Percentiles rank a stretch among this genome's conserved stretches.
These are phyloP conservation scores for Aspergillus hortae DNA, from an alignment of 2,329 filamentous ascomycete genomes.

Conservation along the genomic window DNA sequence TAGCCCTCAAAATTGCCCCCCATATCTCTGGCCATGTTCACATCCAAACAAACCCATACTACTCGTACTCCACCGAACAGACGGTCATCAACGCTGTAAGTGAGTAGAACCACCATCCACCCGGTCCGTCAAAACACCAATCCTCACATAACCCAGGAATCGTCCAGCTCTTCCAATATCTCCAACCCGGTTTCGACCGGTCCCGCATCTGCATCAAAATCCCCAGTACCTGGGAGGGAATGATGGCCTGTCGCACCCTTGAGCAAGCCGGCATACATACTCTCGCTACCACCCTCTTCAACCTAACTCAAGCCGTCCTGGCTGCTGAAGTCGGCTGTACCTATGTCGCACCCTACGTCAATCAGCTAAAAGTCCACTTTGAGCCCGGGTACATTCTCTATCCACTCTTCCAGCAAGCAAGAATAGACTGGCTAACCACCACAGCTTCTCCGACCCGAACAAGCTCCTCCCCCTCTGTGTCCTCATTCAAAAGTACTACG, in stretches of 20 bases:
- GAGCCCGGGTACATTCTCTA: conserved; percentile 32
- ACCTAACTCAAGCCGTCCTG: conserved; percentile 57
- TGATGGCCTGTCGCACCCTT: conserved; percentile 56
- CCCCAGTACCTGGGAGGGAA: conserved; percentile 60
- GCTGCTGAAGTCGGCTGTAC: conserved; percentile 57
- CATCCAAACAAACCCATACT: conserved; percentile 59
- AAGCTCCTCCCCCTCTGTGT: conserved; percentile 48
- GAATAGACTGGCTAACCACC: neutral
- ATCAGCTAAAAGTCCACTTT: conserved; percentile 62
- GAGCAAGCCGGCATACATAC: conserved; percentile 55
- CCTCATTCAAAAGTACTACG: conserved; percentile 53
- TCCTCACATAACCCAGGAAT: conserved; percentile 42
- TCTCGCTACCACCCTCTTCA: conserved; percentile 62
- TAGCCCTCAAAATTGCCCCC: conserved; percentile 51
- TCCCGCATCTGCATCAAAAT: conserved; percentile 61
- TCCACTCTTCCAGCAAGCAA: neutral
- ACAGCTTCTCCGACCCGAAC: conserved; percentile 24
- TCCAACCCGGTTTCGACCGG: conserved; percentile 44
- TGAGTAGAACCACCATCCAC: conserved; percentile 27
- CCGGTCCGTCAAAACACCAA: neutral
- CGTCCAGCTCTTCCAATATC: conserved; percentile 44
- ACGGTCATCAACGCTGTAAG: conserved; percentile 52
- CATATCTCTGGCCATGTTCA: conserved; percentile 53
- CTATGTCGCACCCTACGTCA: conserved; percentile 63
- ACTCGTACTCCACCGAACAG: conserved; percentile 49